Conservation (phyloP, 2,329 filamentous ascomycete species). For the Apiospora saccharicola region DNA sequence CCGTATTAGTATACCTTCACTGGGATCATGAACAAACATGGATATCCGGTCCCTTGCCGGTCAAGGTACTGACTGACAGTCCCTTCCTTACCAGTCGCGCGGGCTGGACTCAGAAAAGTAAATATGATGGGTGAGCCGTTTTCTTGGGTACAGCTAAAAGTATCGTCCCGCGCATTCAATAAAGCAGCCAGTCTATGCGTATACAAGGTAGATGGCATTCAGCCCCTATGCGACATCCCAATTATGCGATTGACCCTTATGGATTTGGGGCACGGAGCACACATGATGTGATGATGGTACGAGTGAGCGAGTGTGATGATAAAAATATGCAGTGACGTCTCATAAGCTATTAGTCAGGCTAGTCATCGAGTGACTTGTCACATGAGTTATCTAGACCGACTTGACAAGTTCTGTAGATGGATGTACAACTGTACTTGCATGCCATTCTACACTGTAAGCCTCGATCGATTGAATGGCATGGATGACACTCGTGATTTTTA, state of each 20-base stretch:
- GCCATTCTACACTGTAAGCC: neutral
- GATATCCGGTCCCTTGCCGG: neutral
- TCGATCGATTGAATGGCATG: neutral
- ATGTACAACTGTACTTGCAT: neutral
- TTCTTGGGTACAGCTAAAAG: neutral
- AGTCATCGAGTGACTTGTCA: slow-evolving; percentile 3
- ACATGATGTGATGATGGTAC: slow-evolving; percentile 11
- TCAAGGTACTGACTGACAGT: neutral
- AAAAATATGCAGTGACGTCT: neutral
- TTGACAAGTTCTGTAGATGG: neutral
- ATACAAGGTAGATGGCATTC: neutral
- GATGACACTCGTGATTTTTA: neutral
- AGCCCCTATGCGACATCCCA: neutral
- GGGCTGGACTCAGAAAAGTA: slow-evolving; percentile 10
- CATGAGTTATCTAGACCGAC: slow-evolving; percentile 19
- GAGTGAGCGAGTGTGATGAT: slow-evolving; percentile 5
- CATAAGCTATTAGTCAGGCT: slow-evolving; percentile 17
- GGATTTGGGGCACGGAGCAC: neutral
- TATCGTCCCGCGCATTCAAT: slow-evolving; percentile 4
- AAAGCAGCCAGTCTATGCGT: neutral
- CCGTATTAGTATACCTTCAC: neutral
- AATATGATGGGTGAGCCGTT: slow-evolving; percentile 1
- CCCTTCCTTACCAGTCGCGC: neutral
- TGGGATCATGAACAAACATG: neutral
- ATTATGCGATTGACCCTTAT: neutral